phyloP scores from a whole-genome alignment of 1,284 basidiomycete genomes.

The Caloboletus firmus region DNA sequence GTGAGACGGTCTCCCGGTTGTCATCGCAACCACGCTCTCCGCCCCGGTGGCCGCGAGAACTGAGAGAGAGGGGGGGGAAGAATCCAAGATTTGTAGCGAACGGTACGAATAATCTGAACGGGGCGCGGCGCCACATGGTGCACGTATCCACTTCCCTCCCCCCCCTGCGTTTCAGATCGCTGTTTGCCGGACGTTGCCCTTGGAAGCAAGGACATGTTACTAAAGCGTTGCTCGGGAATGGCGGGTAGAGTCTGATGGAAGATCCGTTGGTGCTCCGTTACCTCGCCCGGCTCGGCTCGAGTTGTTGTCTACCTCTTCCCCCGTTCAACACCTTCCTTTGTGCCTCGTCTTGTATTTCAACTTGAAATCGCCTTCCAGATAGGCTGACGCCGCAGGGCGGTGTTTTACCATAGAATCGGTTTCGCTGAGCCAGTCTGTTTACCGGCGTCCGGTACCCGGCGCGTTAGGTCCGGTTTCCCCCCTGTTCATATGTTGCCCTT shows the following conservation, averaged over 20 bases:
- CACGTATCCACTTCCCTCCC: background rate
- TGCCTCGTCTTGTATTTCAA: background rate
- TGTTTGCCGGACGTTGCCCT: slow-evolving; percentile 2
- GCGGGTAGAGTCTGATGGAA: background rate
- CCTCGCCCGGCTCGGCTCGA: background rate
- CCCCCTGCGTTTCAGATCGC: slow-evolving; percentile 7
- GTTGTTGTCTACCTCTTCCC: background rate
- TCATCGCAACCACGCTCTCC: slow-evolving; percentile 26
- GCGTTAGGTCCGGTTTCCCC: background rate
- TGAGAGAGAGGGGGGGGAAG: background rate
- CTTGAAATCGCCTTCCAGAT: background rate
- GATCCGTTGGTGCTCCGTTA: background rate
- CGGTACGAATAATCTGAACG: background rate
- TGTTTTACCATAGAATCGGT: background rate
- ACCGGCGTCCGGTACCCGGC: background rate
- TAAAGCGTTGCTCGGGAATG: background rate
- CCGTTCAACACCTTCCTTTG: background rate
- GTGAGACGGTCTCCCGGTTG: slow-evolving; percentile 26
- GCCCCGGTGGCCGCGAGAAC: slow-evolving; percentile 11
- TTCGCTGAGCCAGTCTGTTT: background rate
- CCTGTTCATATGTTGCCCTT: slow-evolving; percentile 1
- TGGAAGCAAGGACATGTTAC: background rate
- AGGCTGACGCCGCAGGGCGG: background rate
- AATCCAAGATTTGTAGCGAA: background rate
- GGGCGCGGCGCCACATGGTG: background rate